Evolutionary conservation across 2,329 filamentous ascomycete genomes (phyloP).

Genomic region (Acephala macrosclerotiorum): DNA sequence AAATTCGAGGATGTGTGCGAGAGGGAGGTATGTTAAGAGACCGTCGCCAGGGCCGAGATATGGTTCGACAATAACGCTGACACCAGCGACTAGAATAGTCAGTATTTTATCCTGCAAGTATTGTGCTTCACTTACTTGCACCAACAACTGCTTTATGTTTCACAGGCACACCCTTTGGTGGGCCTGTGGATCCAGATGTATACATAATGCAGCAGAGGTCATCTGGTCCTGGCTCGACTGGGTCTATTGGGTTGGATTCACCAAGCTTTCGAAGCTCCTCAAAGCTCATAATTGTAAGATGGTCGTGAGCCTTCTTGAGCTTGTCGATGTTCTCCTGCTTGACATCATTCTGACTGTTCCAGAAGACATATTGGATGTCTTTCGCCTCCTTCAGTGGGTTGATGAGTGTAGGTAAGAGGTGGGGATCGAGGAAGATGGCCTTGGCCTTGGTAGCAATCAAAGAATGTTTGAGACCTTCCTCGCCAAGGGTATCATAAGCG

Average conservation of each 20-base stretch:
- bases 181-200: constrained; percentile 88
- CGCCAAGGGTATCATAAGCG: constrained; percentile 90
- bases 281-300: constrained; percentile 60
- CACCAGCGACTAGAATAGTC: constrained; percentile 71
- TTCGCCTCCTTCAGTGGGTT: constrained; percentile 63
- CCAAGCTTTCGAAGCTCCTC: constrained; percentile 60
- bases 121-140: constrained; percentile 74
- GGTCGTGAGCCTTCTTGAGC: constrained; percentile 64
- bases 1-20: constrained; percentile 96
- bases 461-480: constrained; percentile 85
- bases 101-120: constrained; percentile 54
- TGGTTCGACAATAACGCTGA: constrained; percentile 78
- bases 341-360: constrained; percentile 65
- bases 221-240: constrained; percentile 74
- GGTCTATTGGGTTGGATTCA: constrained; percentile 70
- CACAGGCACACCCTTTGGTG: constrained; percentile 88
- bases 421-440: constrained; percentile 87
- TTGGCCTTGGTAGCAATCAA: constrained; percentile 81
- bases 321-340: constrained; percentile 53
- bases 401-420: constrained; percentile 69
- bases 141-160: constrained; percentile 85
- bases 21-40: constrained; percentile 88
- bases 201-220: constrained; percentile 87
- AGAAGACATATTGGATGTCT: constrained; percentile 65
- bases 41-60: constrained; percentile 80